Evolutionary conservation across 768 basidiomycete genomes (phyloP).

Genomic region (Candolleomyces efflorescens): DNA sequence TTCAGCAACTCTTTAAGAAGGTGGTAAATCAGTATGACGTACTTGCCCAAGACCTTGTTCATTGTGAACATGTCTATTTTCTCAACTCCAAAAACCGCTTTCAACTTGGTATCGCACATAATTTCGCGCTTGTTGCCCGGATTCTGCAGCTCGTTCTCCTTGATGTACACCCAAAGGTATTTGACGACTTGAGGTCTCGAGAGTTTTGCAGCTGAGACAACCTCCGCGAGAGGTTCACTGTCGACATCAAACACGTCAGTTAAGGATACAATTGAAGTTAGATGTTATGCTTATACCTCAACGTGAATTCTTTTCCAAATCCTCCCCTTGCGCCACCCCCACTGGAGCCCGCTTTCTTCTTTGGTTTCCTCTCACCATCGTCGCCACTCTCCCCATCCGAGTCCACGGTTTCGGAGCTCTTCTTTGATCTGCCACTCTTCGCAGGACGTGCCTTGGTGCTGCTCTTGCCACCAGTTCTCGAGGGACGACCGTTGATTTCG

Average conservation of each 20-base stretch:
- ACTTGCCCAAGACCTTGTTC: slow-evolving; percentile 89
- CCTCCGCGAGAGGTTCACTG: slow-evolving; percentile 69
- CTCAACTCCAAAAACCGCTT: slow-evolving; percentile 73
- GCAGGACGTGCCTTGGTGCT: slow-evolving; percentile 32
- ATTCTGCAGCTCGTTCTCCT: slow-evolving; percentile 77
- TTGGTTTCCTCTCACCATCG: slow-evolving; percentile 35
- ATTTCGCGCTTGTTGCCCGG: slow-evolving; percentile 82
- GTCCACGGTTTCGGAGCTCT: slow-evolving; percentile 52
- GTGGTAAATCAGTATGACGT: slow-evolving; percentile 18
- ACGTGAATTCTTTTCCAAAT: slow-evolving; percentile 70
- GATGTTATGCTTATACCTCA: slow-evolving; percentile 48
- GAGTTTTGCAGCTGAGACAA: slow-evolving; percentile 63
- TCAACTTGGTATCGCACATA: slow-evolving; percentile 69
- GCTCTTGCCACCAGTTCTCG: slow-evolving; percentile 33
- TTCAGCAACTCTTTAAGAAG: neutral
- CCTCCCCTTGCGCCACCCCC: slow-evolving; percentile 60
- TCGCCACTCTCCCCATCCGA: slow-evolving; percentile 51
- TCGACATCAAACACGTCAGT: slow-evolving; percentile 3
- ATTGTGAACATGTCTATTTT: slow-evolving; percentile 92
- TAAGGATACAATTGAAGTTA: slow-evolving; percentile 7
- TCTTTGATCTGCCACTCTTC: slow-evolving; percentile 41
- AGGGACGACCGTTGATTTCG: slow-evolving; percentile 63
- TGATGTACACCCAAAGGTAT: slow-evolving; percentile 87
- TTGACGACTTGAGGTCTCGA: slow-evolving; percentile 92
- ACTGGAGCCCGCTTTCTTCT: slow-evolving; percentile 33